Evolutionary conservation across 208 protist species (phyloP).

Genomic region (Porcisia deanei): DNA sequence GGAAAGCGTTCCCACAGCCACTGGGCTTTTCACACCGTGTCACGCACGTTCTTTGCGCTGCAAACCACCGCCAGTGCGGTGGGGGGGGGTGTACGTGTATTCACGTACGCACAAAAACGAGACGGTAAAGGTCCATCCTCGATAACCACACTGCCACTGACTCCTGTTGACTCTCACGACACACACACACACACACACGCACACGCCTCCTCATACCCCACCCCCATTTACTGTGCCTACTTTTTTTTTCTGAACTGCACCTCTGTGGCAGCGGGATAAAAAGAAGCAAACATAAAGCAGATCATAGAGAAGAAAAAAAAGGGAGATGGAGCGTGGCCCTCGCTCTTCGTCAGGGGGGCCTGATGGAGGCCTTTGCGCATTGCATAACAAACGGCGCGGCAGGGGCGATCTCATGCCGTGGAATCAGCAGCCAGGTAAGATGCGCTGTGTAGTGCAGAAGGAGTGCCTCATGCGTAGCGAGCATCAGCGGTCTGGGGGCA

Average conservation of each 20-base stretch:
- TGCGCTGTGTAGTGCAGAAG: conserved; percentile 67
- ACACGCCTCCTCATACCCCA: background rate
- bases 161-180: background rate
- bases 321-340: conserved; percentile 19
- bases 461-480: conserved; percentile 58
- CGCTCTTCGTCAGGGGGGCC: conserved; percentile 20
- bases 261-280: background rate
- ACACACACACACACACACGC: background rate
- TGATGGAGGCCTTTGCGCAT: conserved; percentile 70
- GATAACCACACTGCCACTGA: background rate
- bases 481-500: background rate
- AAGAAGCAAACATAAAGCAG: too few species aligned
- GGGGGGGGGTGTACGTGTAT: background rate
- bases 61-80: background rate
- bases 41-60: background rate
- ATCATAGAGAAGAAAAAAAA: background rate
- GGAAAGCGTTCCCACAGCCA: background rate
- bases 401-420: conserved; percentile 64
- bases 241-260: background rate
- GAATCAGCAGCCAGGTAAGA: conserved; percentile 48
- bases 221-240: background rate
- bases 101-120: background rate
- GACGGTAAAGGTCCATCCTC: background rate
- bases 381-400: conserved; percentile 64
- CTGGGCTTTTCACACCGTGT: background rate